phyloP scores from a whole-genome alignment of 225 moss, liverwort and hornwort species.

The Sphagnum contortum region DNA sequence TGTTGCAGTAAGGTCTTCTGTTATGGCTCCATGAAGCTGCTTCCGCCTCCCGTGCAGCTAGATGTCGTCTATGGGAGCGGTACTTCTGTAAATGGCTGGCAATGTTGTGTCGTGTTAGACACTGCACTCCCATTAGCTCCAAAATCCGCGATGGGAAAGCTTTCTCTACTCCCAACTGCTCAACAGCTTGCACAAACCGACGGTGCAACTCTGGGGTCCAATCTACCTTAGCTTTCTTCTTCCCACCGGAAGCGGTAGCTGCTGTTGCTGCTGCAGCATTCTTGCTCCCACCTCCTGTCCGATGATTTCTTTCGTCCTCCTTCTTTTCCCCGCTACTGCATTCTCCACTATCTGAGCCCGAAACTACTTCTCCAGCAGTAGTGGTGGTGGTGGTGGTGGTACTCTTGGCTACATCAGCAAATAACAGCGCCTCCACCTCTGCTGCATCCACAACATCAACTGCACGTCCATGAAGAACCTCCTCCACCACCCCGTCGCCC shows the following conservation, averaged over 20 bases:
- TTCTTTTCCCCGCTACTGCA: conserved; percentile 74
- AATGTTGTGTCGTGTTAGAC: conserved; percentile 94
- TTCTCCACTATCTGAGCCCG: conserved; percentile 72
- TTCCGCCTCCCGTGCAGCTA: conserved; percentile 88
- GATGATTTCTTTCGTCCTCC: conserved; percentile 29
- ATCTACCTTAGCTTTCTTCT: conserved; percentile 96
- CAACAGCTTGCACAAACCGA: conserved; percentile 97
- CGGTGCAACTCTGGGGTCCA: conserved; percentile 99
- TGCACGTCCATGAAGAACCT: too few relatives aligned
- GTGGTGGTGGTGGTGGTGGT: too few relatives aligned
- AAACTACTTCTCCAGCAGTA: conserved; percentile 27
- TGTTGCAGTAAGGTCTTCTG: conserved; percentile 23
- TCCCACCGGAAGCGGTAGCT: conserved; percentile 9
- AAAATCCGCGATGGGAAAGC: conserved; percentile 94
- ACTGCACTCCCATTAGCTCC: conserved; percentile 96
- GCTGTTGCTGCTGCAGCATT: conserved; percentile 16
- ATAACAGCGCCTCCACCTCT: conserved; percentile 80
- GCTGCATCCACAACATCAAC: conserved; percentile 49
- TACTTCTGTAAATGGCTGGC: conserved; percentile 99
- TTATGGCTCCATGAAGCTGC: conserved; percentile 96
- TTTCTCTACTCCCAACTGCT: conserved; percentile 95
- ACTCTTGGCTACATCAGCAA: conserved; percentile 68
- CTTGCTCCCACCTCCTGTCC: conserved; percentile 38
- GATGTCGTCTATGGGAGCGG: conserved; percentile 89
- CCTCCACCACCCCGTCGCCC: too few relatives aligned